These are phyloP conservation scores for Selaginella tamariscina DNA, from an alignment of 75 land plant genomes.

Conservation along the genomic window DNA sequence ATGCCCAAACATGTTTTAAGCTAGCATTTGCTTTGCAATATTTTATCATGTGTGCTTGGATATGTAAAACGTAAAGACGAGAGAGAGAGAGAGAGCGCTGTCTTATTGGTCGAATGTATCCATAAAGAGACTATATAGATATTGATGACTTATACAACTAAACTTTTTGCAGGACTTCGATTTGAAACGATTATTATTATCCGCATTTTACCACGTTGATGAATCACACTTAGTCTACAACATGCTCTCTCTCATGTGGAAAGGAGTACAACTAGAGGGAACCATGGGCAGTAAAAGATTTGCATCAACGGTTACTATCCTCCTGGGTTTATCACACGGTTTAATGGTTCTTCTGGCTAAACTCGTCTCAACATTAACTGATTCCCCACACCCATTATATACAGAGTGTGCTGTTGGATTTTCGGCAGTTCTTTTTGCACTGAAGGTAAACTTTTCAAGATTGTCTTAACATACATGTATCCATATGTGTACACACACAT, in stretches of 20 bases:
- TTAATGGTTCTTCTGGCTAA: slow-evolving; percentile 51
- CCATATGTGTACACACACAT: too few species aligned
- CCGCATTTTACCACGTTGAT: slow-evolving; percentile 71
- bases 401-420: slow-evolving; percentile 65
- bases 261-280: slow-evolving; percentile 77
- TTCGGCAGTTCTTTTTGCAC: slow-evolving; percentile 86
- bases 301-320: slow-evolving; percentile 60
- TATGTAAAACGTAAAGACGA: too few species aligned
- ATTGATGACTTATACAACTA: too few species aligned
- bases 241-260: slow-evolving; percentile 90
- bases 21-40: too few species aligned
- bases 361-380: slow-evolving; percentile 34
- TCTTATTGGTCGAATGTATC: too few species aligned
- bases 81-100: too few species aligned
- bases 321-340: slow-evolving; percentile 72
- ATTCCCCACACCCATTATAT: slow-evolving; percentile 42
- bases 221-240: slow-evolving; percentile 85
- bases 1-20: too few species aligned
- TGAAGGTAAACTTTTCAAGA: slow-evolving; percentile 89
- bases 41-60: too few species aligned
- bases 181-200: slow-evolving; percentile 56
- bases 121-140: too few species aligned
- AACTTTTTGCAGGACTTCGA: slow-evolving; percentile 55
- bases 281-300: slow-evolving; percentile 73
- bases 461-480: too few species aligned